Percentiles rank a stretch among this genome's conserved stretches.
Conservation (phyloP, 2,329 filamentous ascomycete species). For the Apiospora phragmitis region DNA sequence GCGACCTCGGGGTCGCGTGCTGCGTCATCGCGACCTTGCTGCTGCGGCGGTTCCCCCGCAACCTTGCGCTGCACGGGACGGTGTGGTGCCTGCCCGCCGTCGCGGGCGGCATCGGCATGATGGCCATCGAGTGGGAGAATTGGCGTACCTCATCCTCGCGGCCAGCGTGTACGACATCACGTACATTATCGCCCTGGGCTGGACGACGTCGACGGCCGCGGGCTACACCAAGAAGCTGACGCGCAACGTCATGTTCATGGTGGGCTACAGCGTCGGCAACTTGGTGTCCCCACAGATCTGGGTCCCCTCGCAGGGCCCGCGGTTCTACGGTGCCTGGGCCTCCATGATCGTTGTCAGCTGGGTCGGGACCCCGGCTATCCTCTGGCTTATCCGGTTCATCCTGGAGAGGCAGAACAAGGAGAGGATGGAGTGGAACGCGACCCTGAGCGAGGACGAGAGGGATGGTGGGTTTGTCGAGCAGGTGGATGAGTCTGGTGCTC, state of each 20-base stretch:
- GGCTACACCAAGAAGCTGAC: constrained; percentile 33
- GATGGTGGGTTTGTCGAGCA: constrained; percentile 27
- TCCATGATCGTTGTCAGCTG: constrained; percentile 34
- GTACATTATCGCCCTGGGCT: constrained; percentile 37
- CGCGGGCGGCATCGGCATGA: constrained; percentile 32
- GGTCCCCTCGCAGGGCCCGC: constrained; percentile 26
- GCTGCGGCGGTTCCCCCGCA: constrained; percentile 30
- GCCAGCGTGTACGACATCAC: constrained; percentile 34
- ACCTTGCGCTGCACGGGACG: constrained; percentile 29
- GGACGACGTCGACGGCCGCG: constrained; percentile 35
- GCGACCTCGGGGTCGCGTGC: constrained; percentile 33
- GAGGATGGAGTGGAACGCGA: constrained; percentile 29
- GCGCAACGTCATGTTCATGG: constrained; percentile 34
- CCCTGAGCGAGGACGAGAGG: constrained; percentile 20
- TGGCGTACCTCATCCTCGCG: constrained; percentile 33
- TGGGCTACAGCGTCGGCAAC: constrained; percentile 28
- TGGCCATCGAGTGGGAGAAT: constrained; percentile 30
- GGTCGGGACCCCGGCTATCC: constrained; percentile 34
- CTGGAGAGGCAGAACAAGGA: constrained; percentile 32
- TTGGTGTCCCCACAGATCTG: constrained; percentile 33
- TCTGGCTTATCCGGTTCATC: constrained; percentile 35
- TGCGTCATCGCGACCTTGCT: constrained; percentile 34
- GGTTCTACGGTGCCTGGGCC: constrained; percentile 35
- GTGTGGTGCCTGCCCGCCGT: constrained; percentile 34
- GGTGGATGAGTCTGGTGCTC: constrained; percentile 31